These are phyloP conservation scores for Metarhizium rileyi DNA, from an alignment of 2,329 filamentous ascomycete genomes.

Conservation along the genomic window DNA sequence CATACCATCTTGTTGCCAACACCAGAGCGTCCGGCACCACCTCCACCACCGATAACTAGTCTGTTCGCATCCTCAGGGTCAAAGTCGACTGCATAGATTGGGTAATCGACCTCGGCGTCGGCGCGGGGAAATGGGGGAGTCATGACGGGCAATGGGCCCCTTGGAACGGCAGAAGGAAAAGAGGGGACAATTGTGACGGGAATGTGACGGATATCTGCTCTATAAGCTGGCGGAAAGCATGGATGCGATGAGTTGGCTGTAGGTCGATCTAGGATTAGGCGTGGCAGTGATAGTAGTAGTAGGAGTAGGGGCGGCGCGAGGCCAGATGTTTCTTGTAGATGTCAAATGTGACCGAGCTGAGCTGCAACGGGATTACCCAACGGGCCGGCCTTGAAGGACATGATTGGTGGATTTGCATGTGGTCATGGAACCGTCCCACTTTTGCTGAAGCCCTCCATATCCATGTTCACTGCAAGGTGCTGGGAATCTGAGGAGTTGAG, in stretches of 20 bases:
- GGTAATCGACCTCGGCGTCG: constrained; percentile 65
- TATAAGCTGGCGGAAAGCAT: not conserved
- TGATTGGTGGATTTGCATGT: no score
- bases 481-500: no score
- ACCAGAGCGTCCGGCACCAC: constrained; percentile 70
- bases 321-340: not conserved
- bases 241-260: not conserved
- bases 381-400: not conserved
- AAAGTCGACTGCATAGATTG: constrained; percentile 81
- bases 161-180: not conserved
- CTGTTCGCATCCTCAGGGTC: constrained; percentile 68
- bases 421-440: no score
- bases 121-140: constrained; percentile 36
- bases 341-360: not conserved
- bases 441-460: no score
- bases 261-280: not conserved
- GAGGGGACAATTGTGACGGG: not conserved
- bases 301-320: not conserved
- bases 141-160: constrained; percentile 17
- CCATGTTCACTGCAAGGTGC: no score
- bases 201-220: not conserved
- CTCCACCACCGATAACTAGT: constrained; percentile 77
- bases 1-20: constrained; percentile 80
- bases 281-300: no score
- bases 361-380: not conserved